Base-by-base conservation (phyloP, 176 grass and related monocot species). In the Raddia distichophylla region DNA sequence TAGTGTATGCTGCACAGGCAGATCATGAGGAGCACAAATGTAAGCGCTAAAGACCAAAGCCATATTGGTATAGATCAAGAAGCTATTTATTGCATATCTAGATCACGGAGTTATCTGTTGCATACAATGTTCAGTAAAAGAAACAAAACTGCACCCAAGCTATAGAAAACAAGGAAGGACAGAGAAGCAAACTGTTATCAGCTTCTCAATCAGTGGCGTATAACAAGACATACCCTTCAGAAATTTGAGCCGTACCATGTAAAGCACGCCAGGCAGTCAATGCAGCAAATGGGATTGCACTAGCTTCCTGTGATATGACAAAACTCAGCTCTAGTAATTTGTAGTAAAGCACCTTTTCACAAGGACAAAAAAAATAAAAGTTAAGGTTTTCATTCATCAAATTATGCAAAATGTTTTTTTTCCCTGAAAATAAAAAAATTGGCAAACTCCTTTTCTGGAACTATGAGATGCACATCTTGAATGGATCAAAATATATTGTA, bases 221-320 rank as follows among this genome's bases (percentile, higher is more conserved):
- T 78, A 76, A 70, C 33, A 71, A 27, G 22, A 86, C 95, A 77
- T 93, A 98, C 96, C 93, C 76, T 85, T 98, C 74, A 82, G 86
- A 91, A 78, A 98, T 93, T 86, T 67, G 80, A 90, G 92, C 88
- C 17, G 90, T 95, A 87, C 90, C 73, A 77, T 98, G 84, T 77
- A 98, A 81, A 83, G 95, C 95, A 85, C 92, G 92, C 95, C 95
- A 98, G 51, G 92, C 95, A 80, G 95, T 98, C 90, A 98, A 82
- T 34, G 95, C 95, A 88, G 95, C 90, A 85, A 95, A 98, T 0
- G 95, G 95, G 65, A 98, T 98, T 69, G 92, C 92, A 74, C 95
- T 98, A 58, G 95, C 92, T 55, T 95, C 90, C 92, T 95, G 84
- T 10, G 60, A 87, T 18, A 86, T 57, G 61, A 72, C 27, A 81